Percentiles rank a stretch among this genome's conserved stretches.
Evolutionary conservation across 202 grass and related monocot species (phyloP).

Genomic region (Hordeum pubiflorum): DNA sequence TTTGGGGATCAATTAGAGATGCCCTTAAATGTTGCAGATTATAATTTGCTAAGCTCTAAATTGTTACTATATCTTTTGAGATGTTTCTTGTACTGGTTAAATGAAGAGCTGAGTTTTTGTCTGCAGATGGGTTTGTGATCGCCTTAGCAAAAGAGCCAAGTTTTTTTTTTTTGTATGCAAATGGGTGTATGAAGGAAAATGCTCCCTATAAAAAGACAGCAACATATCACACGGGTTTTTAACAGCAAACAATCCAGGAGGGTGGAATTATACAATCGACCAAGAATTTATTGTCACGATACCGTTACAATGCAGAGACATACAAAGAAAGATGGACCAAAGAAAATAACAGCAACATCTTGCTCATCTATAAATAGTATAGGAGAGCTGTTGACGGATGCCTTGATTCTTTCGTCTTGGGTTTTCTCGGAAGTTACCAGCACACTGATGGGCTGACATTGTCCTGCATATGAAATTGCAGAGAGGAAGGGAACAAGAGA

Average conservation of each 20-base stretch:
- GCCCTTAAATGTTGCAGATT: too few relatives aligned
- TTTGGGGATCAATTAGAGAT: too few relatives aligned
- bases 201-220: neutral
- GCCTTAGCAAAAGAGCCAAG: too few relatives aligned
- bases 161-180: too few relatives aligned
- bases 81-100: too few relatives aligned
- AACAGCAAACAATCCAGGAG: neutral
- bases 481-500: conserved; percentile 8
- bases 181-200: neutral
- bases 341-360: neutral
- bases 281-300: neutral
- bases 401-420: conserved; percentile 7
- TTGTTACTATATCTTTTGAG: too few relatives aligned
- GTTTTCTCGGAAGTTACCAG: conserved; percentile 13
- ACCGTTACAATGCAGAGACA: neutral
- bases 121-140: too few relatives aligned
- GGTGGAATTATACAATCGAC: conserved; percentile 7
- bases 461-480: conserved; percentile 36
- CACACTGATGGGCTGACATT: conserved; percentile 1
- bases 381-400: neutral
- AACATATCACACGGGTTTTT: neutral
- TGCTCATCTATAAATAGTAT: neutral
- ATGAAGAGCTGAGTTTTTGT: too few relatives aligned
- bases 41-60: too few relatives aligned
- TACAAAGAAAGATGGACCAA: neutral